Percentiles rank a stretch among this genome's conserved stretches.
phyloP scores from a whole-genome alignment of 352 stramenopile species.

The Thalassiosira hispida region DNA sequence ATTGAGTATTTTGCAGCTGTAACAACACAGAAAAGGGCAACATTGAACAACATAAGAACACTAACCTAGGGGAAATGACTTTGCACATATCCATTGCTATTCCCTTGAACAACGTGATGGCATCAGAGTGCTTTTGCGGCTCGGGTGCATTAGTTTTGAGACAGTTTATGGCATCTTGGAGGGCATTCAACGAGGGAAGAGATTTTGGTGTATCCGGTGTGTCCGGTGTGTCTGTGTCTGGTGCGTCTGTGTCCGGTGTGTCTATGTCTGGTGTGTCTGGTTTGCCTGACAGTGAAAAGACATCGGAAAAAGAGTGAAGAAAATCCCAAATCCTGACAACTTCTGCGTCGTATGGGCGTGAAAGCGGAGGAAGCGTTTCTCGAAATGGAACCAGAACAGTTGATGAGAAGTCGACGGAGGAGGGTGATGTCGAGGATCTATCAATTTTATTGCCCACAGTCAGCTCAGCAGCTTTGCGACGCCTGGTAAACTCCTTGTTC shows the following conservation, averaged over 20 bases:
- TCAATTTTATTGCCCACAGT: slow-evolving; percentile 65
- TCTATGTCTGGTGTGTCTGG: too few relatives aligned
- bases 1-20: slow-evolving; percentile 4
- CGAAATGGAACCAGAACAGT: slow-evolving; percentile 37
- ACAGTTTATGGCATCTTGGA: slow-evolving; percentile 78
- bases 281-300: too few relatives aligned
- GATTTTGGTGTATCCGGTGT: slow-evolving; percentile 36
- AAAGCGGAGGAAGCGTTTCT: slow-evolving; percentile 67
- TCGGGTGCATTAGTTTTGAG: slow-evolving; percentile 44
- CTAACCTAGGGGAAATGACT: slow-evolving; percentile 59
- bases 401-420: slow-evolving; percentile 21
- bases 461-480: slow-evolving; percentile 72
- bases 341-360: slow-evolving; percentile 74
- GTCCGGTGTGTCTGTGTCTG: too few relatives aligned
- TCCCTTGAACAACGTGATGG: slow-evolving; percentile 63
- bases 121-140: slow-evolving; percentile 50
- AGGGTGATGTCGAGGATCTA: slow-evolving; percentile 11
- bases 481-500: slow-evolving; percentile 76
- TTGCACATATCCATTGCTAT: slow-evolving; percentile 80
- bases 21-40: not conserved
- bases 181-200: slow-evolving; percentile 68
- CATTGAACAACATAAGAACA: not conserved
- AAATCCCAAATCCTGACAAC: slow-evolving; percentile 84
- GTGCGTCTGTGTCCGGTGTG: too few relatives aligned
- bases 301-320: slow-evolving; percentile 77